phyloP scores from a whole-genome alignment of 2,329 filamentous ascomycete species.

The Hypoxylon sp. region DNA sequence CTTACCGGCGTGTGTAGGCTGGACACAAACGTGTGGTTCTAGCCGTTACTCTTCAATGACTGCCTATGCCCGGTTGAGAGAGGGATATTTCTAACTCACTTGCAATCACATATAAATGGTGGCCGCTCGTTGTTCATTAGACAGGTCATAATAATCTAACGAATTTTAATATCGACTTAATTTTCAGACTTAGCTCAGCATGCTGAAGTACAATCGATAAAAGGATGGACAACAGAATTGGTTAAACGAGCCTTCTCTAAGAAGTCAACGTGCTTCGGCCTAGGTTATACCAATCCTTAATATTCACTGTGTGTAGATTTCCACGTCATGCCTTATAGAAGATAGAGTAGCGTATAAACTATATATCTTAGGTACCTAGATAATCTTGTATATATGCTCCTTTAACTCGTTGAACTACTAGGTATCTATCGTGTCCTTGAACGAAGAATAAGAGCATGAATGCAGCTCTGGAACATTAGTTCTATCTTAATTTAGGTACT shows the following conservation, averaged over 20 bases:
- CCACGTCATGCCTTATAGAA: no score
- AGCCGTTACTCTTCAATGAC: not conserved
- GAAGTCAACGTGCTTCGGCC: not conserved
- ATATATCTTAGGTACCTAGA: no score
- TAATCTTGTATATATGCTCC: no score
- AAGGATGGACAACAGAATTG: not conserved
- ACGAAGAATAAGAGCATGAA: not conserved
- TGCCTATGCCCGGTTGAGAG: not conserved
- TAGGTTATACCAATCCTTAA: not conserved
- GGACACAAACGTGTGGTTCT: not conserved
- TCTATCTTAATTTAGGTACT: not conserved
- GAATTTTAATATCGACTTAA: not conserved
- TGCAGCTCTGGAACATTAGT: not conserved
- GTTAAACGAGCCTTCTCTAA: no score
- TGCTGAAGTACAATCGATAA: not conserved
- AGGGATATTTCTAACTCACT: not conserved
- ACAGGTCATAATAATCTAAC: not conserved
- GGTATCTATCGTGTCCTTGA: not conserved
- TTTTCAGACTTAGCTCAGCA: no score
- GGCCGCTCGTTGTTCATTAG: not conserved
- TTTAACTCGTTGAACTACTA: no score
- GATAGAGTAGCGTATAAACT: no score
- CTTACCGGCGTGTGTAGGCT: not conserved
- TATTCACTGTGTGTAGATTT: no score
- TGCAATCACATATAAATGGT: not conserved